Base-by-base conservation (phyloP, 2,329 filamentous ascomycete species). In the Hypomyces rosellus region DNA sequence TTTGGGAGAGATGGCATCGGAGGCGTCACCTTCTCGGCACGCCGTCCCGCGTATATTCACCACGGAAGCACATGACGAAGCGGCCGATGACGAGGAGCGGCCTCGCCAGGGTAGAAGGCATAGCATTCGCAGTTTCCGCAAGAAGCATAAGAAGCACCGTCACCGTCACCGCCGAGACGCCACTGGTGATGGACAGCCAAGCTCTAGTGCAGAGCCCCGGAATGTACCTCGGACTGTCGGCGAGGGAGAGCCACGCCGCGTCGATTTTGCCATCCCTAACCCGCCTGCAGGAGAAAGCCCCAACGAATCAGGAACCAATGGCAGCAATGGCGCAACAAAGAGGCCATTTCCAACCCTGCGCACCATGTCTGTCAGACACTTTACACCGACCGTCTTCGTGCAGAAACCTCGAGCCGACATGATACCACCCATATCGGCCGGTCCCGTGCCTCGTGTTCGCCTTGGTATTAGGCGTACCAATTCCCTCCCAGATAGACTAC, bases 381-480 rank as follows among this genome's bases (percentile, higher is more conserved):
- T 91, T 4, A 81, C 86, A 0, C 86, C 86, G 45, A 82, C 82
- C 11, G 85, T 90, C 51, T 90, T 91, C 58, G 73, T 72, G 0
- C 74, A 78, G 52, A 69, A 72, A 5, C 62, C 67, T 2, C 67
- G 69, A 15, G 15, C 55, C 2, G 52, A 57, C 4, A 55, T 51
- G 1, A 22, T 57, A 2, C 57, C 65, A 12, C 51, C 64, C 6
- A 61, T 62, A 4, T 60, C 71, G 3, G 55, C 67, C 8, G 74
- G 78, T 2, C 71, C 74, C 11, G 72, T 81, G 40, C 79, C 81
- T 5, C 74, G 77, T 30, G 76, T 84, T 51, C 74, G 78, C 39
- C 80, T 80, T 57, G 80, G 80, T n/a, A 81, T 89, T 48, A 83
- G 85, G 50, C 78, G 87, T 49, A 88, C 86, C 16, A 88, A 81